These are phyloP conservation scores for Cryptococcus sp. DNA, from an alignment of 1,284 basidiomycete genomes.

Conservation along the genomic window DNA sequence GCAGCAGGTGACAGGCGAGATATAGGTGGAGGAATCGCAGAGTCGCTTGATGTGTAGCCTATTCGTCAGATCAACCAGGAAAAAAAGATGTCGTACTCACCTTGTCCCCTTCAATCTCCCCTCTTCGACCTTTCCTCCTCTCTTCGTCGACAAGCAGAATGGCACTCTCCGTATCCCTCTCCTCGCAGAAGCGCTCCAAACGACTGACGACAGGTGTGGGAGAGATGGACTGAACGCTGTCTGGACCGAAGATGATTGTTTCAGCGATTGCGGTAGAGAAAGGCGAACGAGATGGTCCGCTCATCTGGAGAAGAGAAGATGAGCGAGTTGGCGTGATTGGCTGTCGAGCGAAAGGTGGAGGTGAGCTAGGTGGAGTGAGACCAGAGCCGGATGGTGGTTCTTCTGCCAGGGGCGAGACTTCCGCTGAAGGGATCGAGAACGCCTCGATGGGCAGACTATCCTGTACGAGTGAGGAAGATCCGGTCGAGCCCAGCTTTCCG, in stretches of 20 bases:
- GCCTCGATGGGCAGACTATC: neutral
- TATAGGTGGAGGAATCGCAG: constrained; percentile 44
- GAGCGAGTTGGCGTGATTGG: constrained; percentile 14
- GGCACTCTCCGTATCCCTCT: constrained; percentile 43
- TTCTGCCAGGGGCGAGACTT: constrained; percentile 16
- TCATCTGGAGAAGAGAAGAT: constrained; percentile 18
- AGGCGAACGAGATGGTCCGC: constrained; percentile 10
- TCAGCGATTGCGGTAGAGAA: constrained; percentile 40
- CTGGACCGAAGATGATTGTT: constrained; percentile 43
- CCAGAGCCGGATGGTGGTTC: constrained; percentile 40
- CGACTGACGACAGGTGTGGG: constrained; percentile 39
- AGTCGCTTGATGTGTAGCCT: constrained; percentile 39
- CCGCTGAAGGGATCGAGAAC: constrained; percentile 5
- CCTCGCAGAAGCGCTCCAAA: constrained; percentile 41
- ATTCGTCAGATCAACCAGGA: constrained; percentile 7
- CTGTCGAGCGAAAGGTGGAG: constrained; percentile 20
- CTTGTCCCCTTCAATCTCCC: constrained; percentile 41
- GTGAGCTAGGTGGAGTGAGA: constrained; percentile 38
- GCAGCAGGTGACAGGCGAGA: constrained; percentile 43
- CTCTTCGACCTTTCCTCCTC: constrained; percentile 33
- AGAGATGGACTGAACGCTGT: constrained; percentile 43
- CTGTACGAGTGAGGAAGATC: neutral
- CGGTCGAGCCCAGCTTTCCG: constrained; percentile 20
- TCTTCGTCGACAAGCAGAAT: constrained; percentile 42
- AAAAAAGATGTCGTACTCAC: constrained; percentile 10